These are phyloP conservation scores for Penicillium corylophilum DNA, from an alignment of 2,329 filamentous ascomycete genomes.

Conservation along the genomic window DNA sequence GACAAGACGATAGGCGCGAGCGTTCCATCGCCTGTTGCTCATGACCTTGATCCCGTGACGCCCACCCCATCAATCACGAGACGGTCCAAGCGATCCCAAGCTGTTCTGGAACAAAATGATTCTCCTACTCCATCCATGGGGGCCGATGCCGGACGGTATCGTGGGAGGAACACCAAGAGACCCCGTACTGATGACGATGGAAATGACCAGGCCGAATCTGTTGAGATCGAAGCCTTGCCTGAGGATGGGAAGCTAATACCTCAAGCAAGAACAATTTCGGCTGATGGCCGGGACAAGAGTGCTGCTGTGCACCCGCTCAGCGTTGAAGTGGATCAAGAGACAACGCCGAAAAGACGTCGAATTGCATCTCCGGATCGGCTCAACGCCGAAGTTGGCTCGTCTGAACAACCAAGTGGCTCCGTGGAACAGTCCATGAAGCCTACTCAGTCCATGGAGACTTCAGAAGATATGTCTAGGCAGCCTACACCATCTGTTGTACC, in stretches of 20 bases:
- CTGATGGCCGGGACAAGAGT: constrained; percentile 2
- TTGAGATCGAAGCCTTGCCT: background rate
- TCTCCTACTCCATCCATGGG: background rate
- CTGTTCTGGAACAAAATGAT: background rate
- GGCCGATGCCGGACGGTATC: background rate
- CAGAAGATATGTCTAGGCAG: background rate
- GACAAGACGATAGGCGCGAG: background rate
- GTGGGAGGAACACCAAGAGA: background rate
- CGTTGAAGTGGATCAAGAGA: constrained; percentile 1
- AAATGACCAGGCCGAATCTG: background rate
- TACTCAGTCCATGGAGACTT: background rate
- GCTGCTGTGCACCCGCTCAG: constrained; percentile 5
- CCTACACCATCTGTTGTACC: background rate
- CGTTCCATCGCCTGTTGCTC: background rate
- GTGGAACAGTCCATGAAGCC: background rate
- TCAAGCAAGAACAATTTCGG: background rate
- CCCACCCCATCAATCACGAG: background rate
- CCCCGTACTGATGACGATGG: background rate
- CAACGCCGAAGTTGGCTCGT: background rate
- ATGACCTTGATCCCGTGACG: background rate
- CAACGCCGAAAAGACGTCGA: constrained; percentile 18
- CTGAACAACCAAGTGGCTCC: background rate
- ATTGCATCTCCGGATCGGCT: constrained; percentile 4
- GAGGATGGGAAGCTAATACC: background rate
- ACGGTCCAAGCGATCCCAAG: constrained; percentile 1